These are phyloP conservation scores for Curvularia lunata DNA, from an alignment of 2,329 filamentous ascomycete species.

Conservation along the genomic window DNA sequence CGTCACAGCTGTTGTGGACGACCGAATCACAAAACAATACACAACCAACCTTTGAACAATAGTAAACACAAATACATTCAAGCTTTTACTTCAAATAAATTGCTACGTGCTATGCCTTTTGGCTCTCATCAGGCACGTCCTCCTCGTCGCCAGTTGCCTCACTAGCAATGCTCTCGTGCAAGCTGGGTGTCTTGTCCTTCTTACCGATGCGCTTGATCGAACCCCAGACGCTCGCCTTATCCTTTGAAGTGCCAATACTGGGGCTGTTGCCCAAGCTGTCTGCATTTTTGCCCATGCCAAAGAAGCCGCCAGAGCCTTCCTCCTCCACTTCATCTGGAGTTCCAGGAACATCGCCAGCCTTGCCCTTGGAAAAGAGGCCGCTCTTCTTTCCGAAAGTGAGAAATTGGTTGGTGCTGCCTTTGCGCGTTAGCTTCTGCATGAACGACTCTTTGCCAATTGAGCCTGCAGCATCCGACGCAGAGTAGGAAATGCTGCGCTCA, in stretches of 20 bases:
- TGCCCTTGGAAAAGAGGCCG: conserved; percentile 41
- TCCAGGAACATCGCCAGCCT: conserved; percentile 39
- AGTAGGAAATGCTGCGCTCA: conserved; percentile 49
- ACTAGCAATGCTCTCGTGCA: conserved; percentile 55
- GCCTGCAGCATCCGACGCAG: conserved; percentile 42
- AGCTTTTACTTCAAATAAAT: background rate
- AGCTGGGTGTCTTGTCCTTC: conserved; percentile 54
- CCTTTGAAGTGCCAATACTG: conserved; percentile 47
- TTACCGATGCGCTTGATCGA: conserved; percentile 54
- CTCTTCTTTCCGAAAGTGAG: conserved; percentile 50
- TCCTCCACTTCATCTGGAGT: conserved; percentile 52
- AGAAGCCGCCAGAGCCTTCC: conserved; percentile 29
- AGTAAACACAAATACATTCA: background rate
- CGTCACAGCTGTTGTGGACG: background rate
- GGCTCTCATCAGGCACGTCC: conserved; percentile 2
- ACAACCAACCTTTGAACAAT: background rate
- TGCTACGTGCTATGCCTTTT: background rate
- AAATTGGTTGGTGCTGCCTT: conserved; percentile 56
- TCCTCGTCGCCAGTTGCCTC: conserved; percentile 47
- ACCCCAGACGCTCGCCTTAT: conserved; percentile 52
- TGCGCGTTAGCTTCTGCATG: conserved; percentile 59
- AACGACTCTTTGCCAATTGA: conserved; percentile 54
- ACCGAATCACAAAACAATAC: background rate
- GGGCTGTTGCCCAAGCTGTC: conserved; percentile 46
- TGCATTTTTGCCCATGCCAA: conserved; percentile 34